Base-by-base conservation (phyloP, 306 rosid genomes). In the Ochetophila trinervis region DNA sequence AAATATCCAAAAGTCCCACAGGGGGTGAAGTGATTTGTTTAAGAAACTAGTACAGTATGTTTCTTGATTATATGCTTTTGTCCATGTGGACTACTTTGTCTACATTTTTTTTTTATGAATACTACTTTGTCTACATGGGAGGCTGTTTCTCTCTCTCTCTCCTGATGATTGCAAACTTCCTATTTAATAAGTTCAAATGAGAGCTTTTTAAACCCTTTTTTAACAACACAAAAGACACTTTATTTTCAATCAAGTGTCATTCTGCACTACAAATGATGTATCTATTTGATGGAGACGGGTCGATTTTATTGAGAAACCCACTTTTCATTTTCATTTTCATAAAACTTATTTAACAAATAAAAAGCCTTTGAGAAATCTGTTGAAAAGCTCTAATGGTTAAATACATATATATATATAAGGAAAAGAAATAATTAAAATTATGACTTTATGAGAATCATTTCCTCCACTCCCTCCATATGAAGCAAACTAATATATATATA, bases 121-220 rank as follows among this genome's bases (percentile, higher is more conserved):
- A 40, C 45, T 40, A 57, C n/a, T 36, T 24, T 63, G 69, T 54
- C 30, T 27, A 55, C 61, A 63, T 27, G 61, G 44, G 68, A 74
- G 52, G 63, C 58, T 80, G 57, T 24, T 17, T 14, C 45, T 60
- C 53, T 61, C 63, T 57, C 53, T 54, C 66, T 67, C 49, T 47
- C 37, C 58, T 23, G 65, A 81, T 77, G 80, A 83, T 83, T 79
- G 79, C 78, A 79, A 60, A 57, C 55, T 45, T 53, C 57, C 76
- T 62, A 70, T 74, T 66, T 71, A 80, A 80, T 80, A 75, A 75
- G 84, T 77, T 89, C 79, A 79, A 84, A 86, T 22, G 32, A 70
- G 76, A 78, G 82, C 88, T 82, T 86, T 86, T 70, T 59, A 60
- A 69, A 20, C 32, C 73, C 71, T 74, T 85, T 79, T 67, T 45